These are phyloP conservation scores for Drosera spatulata DNA, from an alignment of 179 eudicot species.

Conservation along the genomic window DNA sequence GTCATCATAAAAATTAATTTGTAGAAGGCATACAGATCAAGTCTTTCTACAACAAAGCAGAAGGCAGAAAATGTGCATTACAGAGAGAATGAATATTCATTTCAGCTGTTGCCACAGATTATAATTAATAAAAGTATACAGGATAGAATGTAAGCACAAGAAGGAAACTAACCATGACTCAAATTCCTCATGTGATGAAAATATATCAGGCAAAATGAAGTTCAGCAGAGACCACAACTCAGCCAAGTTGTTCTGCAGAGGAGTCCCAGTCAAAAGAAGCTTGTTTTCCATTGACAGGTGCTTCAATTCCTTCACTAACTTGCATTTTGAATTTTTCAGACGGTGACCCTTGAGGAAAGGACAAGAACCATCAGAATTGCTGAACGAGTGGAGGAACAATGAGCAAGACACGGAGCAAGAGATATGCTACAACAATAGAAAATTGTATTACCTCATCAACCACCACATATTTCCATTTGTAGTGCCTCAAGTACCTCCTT, in stretches of 20 bases:
- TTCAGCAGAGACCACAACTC: conserved; percentile 98
- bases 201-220: conserved; percentile 94
- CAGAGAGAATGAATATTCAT: not conserved
- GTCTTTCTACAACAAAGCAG: not conserved
- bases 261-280: conserved; percentile 95
- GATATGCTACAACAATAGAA: not conserved
- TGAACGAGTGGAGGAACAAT: not conserved
- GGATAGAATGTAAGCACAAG: not conserved
- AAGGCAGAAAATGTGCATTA: not conserved
- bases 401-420: not conserved
- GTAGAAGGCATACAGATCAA: too few relatives aligned
- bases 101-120: not conserved
- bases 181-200: conserved; percentile 84
- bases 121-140: not conserved
- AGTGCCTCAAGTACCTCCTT: conserved; percentile 52
- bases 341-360: conserved; percentile 69
- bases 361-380: conserved; percentile 5
- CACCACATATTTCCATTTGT: conserved; percentile 89
- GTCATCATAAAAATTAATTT: not conserved
- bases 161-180: conserved; percentile 72
- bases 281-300: conserved; percentile 67
- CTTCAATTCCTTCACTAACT: conserved; percentile 62
- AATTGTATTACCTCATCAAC: conserved; percentile 75
- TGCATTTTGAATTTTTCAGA: conserved; percentile 85
- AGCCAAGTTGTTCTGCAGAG: conserved; percentile 94